Evolutionary conservation across 192 early-diverging fungal species (phyloP), one percentile per base, ranked within the genome.

Genomic region (Entomortierella lignicola): DNA sequence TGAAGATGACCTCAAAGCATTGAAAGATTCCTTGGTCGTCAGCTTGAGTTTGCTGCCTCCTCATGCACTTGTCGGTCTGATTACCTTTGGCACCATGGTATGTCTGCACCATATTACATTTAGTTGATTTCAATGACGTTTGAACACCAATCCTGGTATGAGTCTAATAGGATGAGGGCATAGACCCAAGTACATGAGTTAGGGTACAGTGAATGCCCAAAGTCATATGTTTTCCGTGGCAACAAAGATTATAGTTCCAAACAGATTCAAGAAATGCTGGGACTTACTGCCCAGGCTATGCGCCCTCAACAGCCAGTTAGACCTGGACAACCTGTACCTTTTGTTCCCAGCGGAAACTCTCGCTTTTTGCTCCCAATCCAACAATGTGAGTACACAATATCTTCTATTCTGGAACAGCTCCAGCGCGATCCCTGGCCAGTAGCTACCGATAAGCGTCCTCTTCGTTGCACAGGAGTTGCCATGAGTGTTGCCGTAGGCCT

Each of bases 381-480:
- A 55, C 93, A 99, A 71, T 98, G 97, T 85, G 97, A 99, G 82
- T 99, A 97, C 83, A 95, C 92, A 26, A 83, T 99, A 58, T 98
- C 96, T 8, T 90, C 93, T 39, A 97, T 98, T 64, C 75, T 99
- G 43, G 97, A 99, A 84, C 93, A 98, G 77, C 87, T 99, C 57
- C 98, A 98, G 86, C 93, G 94, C 60, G 98, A 99, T 81, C 98
- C 97, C 21, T 99, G 97, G 97, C 96, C 96, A 0, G 94, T 97
- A 8, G 90, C 91, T n/a, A 89, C 88, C 51, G 97, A 96, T 74
- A 94, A 94, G 82, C 95, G 98, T 55, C 91, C 96, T 29, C 88
- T 95, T 69, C 88, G 98, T 52, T 97, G 97, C 85, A 97, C 97
- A 7, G 98, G 98, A 60, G 94, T 95, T 12, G 98, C 98, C 2